Evolutionary conservation across 1,139 yeast species (phyloP).

Genomic region (Kurtzmaniella quercitrusa): DNA sequence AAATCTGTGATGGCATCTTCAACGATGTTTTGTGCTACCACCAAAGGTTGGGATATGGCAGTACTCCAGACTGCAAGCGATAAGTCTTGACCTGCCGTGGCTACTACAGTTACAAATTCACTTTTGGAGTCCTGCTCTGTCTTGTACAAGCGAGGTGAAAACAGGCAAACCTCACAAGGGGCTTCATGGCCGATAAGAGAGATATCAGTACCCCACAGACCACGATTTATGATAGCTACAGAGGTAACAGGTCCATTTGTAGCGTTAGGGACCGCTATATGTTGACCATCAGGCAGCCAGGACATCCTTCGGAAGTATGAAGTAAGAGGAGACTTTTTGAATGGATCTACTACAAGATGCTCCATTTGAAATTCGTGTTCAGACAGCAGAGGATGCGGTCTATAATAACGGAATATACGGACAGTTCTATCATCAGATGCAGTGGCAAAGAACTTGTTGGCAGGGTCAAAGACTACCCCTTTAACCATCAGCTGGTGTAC

Average conservation of each 20-base stretch:
- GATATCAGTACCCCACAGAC: slow-evolving; percentile 87
- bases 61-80: slow-evolving; percentile 72
- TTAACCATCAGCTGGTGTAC: slow-evolving; percentile 94
- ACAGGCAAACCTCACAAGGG: slow-evolving; percentile 91
- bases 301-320: slow-evolving; percentile 88
- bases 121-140: slow-evolving; percentile 10
- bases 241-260: slow-evolving; percentile 95
- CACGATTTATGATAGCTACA: slow-evolving; percentile 83
- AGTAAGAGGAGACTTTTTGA: slow-evolving; percentile 82
- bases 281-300: slow-evolving; percentile 99
- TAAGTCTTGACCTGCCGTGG: slow-evolving; percentile 79
- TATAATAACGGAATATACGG: slow-evolving; percentile 79
- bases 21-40: slow-evolving; percentile 60
- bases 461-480: slow-evolving; percentile 96
- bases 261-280: slow-evolving; percentile 94
- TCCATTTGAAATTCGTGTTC: slow-evolving; percentile 84
- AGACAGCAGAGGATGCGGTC: slow-evolving; percentile 33
- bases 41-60: slow-evolving; percentile 52
- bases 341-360: slow-evolving; percentile 77
- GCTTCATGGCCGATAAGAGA: slow-evolving; percentile 94
- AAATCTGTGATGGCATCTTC: slow-evolving; percentile 67
- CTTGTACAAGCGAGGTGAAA: slow-evolving; percentile 70
- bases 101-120: slow-evolving; percentile 50
- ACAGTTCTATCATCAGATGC: slow-evolving; percentile 94
- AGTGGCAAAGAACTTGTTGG: slow-evolving; percentile 94